Evolutionary conservation across 495 filamentous ascomycete genomes (phyloP).

Genomic region (Hyphodiscus hymeniophilus): DNA sequence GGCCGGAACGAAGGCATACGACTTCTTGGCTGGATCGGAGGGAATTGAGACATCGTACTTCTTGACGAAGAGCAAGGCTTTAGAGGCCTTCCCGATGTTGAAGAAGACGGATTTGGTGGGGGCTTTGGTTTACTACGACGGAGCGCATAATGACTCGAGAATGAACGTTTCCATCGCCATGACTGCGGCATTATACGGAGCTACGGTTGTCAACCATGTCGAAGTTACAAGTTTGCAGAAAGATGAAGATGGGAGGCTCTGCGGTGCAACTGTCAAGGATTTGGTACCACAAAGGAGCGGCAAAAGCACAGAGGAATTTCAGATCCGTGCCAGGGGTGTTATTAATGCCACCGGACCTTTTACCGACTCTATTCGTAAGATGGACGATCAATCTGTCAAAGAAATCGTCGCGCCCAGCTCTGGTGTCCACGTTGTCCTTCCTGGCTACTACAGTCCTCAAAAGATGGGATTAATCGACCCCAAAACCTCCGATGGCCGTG

Average conservation of each 20-base stretch:
- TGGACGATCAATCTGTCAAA: conserved; percentile 64
- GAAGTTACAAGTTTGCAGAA: conserved; percentile 83
- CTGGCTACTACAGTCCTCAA: conserved; percentile 88
- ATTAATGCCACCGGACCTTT: conserved; percentile 98
- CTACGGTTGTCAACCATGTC: conserved; percentile 86
- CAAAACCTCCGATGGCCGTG: conserved; percentile 85
- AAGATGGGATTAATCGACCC: conserved; percentile 98
- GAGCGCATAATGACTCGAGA: conserved; percentile 94
- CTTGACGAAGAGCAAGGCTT: conserved; percentile 83
- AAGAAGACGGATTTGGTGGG: conserved; percentile 79
- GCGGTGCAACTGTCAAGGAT: conserved; percentile 73
- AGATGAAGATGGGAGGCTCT: conserved; percentile 68
- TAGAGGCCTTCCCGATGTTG: conserved; percentile 97
- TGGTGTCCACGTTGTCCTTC: conserved; percentile 90
- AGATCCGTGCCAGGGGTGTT: conserved; percentile 78
- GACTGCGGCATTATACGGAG: conserved; percentile 90
- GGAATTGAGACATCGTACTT: conserved; percentile 98
- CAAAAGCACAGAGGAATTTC: conserved; percentile 49
- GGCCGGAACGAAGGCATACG: conserved; percentile 92
- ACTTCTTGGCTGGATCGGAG: conserved; percentile 88
- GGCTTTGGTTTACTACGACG: conserved; percentile 96
- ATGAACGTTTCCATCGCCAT: conserved; percentile 97
- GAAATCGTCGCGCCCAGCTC: conserved; percentile 92
- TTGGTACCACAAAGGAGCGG: conserved; percentile 50
- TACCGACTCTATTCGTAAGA: conserved; percentile 85